Evolutionary conservation across 2,329 filamentous ascomycete species (phyloP), one percentile per base, ranked within the genome.

Genomic region (Colletotrichum spaethianum): DNA sequence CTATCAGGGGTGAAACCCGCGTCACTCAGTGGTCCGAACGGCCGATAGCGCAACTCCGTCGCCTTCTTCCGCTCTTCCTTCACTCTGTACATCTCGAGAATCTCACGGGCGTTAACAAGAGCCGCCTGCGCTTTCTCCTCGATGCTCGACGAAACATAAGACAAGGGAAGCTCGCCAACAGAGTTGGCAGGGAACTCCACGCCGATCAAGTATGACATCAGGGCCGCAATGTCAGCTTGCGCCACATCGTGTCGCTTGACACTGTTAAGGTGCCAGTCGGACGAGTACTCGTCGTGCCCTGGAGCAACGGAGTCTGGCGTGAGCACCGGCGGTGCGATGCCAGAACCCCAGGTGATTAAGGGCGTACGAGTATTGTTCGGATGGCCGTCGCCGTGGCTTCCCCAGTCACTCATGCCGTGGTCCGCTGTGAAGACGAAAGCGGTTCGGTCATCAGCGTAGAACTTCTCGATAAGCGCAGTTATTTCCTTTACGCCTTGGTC

Each of bases 331-430:
- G 89, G 88, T 3, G 95, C 94, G 48, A 98, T 90, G 11, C 96
- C 96, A 65, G 96, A 94, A 14, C 96, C 96, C 96, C 96, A 99
- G 3, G 89, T 92, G 75, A 99, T 94, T 40, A 99, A 85, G 0
- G 96, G 96, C 0, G 96, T 99, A 62, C 96, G 90, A 3, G 96
- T 99, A 78, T 98, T 99, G 81, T 99, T 94, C 0, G 96, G 96
- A 82, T 99, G 95, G 9, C 96, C 96, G 81, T 99, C 96, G 46
- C 97, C 97, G 80, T 99, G 97, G 77, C 95, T 98, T n/a, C 97
- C 96, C 92, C 93, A 98, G 82, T 99, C 96, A 79, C 94, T 98
- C 96, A 99, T 99, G 23, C 96, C 96, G 81, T 99, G 96, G 79
- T 99, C 96, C 9, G 96, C 96, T 1, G 97, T 99, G 80, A 99